Conservation (phyloP, 2,329 filamentous ascomycete genomes). For the Anisogramma anomala region DNA sequence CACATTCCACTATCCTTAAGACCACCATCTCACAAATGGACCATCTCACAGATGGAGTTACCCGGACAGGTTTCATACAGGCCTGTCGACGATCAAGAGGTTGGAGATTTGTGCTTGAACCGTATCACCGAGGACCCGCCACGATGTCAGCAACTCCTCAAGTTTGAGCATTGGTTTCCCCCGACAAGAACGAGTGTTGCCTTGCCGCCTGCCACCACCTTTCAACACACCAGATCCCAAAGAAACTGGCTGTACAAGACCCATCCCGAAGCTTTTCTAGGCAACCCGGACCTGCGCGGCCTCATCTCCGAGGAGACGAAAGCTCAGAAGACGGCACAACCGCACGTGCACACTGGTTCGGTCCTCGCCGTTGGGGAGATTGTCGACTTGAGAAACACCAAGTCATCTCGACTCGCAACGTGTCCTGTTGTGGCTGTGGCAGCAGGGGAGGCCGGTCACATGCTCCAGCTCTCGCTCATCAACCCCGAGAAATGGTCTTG, state of each 20-base stretch:
- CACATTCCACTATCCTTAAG: too few species aligned
- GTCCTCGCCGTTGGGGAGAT: conserved; percentile 48
- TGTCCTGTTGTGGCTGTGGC: conserved; percentile 34
- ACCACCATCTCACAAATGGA: conserved; percentile 17
- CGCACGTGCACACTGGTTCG: conserved; percentile 19
- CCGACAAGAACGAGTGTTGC: conserved; percentile 11
- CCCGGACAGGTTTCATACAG: conserved; percentile 38
- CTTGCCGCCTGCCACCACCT: background rate
- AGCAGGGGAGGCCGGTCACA: conserved; percentile 46
- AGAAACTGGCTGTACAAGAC: conserved; percentile 38
- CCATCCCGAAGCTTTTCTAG: conserved; percentile 39
- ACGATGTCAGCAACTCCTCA: conserved; percentile 16
- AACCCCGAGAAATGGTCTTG: conserved; percentile 44
- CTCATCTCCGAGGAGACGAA: conserved; percentile 5
- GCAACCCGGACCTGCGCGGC: conserved; percentile 19
- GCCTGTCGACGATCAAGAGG: conserved; percentile 20
- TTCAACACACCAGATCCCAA: conserved; percentile 25
- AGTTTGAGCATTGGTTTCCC: conserved; percentile 20
- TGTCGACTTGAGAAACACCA: conserved; percentile 26
- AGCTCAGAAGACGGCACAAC: conserved; percentile 12
- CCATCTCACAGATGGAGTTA: conserved; percentile 32
- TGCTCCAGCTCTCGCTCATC: conserved; percentile 43
- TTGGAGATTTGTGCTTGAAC: conserved; percentile 27
- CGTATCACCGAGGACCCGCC: conserved; percentile 18
- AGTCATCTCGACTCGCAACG: conserved; percentile 15